Evolutionary conservation across 1,284 basidiomycete genomes (phyloP), one percentile per base, ranked within the genome.

Genomic region (Leccinum pallidistipes): DNA sequence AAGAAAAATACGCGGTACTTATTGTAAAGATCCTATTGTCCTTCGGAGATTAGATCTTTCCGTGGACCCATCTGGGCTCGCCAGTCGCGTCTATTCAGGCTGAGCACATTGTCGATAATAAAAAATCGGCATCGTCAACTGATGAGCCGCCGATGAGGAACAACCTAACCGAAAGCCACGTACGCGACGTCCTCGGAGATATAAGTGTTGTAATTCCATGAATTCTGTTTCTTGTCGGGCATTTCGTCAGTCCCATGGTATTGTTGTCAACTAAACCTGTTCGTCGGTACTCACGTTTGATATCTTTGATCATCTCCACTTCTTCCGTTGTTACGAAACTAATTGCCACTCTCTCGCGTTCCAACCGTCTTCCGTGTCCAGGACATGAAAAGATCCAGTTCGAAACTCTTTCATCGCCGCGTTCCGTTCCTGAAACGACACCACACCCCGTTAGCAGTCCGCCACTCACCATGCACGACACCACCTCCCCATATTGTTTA

Each of bases 361-460:
- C 94, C 6, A 29, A 97, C 58, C 95, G 91, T 70, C 95, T 95
- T 55, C 92, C 93, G 55, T 95, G 89, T 78, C 95, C 95, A 97
- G 9, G 9, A 70, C 94, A 92, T 58, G 93, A 95, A 43, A 9
- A 66, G 92, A 91, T 66, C 97, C 96, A 62, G 88, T 87, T 66
- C 96, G 87, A 85, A 99, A 99, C 77, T 98, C 97, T 60, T 89
- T 87, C 97, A 99, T 99, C 77, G 98, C 95, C 45, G 94, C 92
- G 70, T 99, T 97, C 63, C 97, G 88, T 75, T 98, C 95, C 77
- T 97, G 43, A 45, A 45, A 21, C 43, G 11, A 21, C 43, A 11
- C 10, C n/a, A 21, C 62, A 49, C 55, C 10, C 7, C n/a, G 60
- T 71, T 59, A 66, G 65, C 38, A 36, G 21, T 8, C 11, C 18